phyloP scores from a whole-genome alignment of 1,284 basidiomycete species.

The Trichosporon sp. region DNA sequence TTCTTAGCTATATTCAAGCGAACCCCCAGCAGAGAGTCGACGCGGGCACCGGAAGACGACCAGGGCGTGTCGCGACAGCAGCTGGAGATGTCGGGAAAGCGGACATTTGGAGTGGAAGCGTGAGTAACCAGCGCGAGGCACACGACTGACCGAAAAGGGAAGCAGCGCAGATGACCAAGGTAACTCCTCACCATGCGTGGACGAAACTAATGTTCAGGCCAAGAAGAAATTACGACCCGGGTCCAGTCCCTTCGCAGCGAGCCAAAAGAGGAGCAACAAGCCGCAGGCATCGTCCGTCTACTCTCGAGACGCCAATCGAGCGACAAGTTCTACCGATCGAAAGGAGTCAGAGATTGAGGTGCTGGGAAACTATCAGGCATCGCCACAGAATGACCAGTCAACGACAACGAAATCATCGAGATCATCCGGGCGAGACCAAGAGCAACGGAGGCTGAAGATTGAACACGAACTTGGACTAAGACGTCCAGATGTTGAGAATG shows the following conservation, averaged over 20 bases:
- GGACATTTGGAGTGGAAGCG: conserved; percentile 6
- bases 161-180: conserved; percentile 2
- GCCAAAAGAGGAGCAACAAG: not conserved
- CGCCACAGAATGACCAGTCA: no score
- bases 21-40: conserved; percentile 1
- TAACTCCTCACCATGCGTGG: not conserved
- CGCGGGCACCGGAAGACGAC: not conserved
- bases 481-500: not conserved
- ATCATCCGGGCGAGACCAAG: not conserved
- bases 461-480: not conserved
- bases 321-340: no score
- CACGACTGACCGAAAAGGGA: not conserved
- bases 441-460: not conserved
- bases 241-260: not conserved
- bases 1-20: not conserved
- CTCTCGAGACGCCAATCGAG: not conserved
- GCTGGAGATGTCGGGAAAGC: not conserved
- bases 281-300: not conserved
- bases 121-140: not conserved
- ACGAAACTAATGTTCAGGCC: not conserved
- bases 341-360: no score
- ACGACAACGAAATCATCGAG: no score
- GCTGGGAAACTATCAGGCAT: no score
- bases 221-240: not conserved
- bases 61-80: not conserved